Evolutionary conservation across 2,329 filamentous ascomycete species (phyloP), one percentile per base, ranked within the genome.

Genomic region (Dothideomycetes sp.): DNA sequence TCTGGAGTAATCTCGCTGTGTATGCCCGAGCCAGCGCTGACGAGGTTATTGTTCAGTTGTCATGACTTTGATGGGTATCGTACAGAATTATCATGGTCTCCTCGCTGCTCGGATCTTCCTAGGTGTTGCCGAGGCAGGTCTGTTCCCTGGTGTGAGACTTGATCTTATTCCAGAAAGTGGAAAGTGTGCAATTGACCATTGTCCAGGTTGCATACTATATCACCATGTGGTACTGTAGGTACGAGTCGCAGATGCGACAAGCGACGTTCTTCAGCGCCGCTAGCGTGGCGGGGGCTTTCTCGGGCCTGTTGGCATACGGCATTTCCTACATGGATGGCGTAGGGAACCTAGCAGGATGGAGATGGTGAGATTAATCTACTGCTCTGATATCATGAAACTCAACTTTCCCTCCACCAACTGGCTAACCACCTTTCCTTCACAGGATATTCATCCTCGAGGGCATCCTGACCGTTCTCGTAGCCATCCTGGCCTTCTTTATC

Each of bases 61-160:
- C 3, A 53, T 55, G 48, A 52, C 52, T 12, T 46, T 52, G 14
- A 55, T 52, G 44, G 53, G 55, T 2, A 41, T 55, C 15, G 52
- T 56, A 2, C 40, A 48, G 22, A 53, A 47, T 32, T 55, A 49
- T 36, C 40, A 41, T n/a, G 54, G 54, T 14, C 43, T 57, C 0
- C 45, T 52, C 4, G 49, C 45, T 8, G 46, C 45, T 3, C 41
- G 55, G 10, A 46, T 51, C 15, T 48, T 56, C 29, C 44, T 56
- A 10, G 48, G 48, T 19, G 38, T 88, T 16, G 73, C 73, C 12
- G 84, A 91, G 57, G 69, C 47, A 4, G 46, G 47, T 9, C 35
- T 49, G 4, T 47, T 48, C 30, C 45, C 46, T 12, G 46, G 63
- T 17, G 40, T 45, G 1, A n/a, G n/a, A n/a, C n/a, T n/a, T n/a